A percentile compares a stretch with the other conserved stretches of the same genome.
Evolutionary conservation across 2,329 filamentous ascomycete genomes (phyloP).

Genomic region (Ophiocordyceps camponoti-floridani): DNA sequence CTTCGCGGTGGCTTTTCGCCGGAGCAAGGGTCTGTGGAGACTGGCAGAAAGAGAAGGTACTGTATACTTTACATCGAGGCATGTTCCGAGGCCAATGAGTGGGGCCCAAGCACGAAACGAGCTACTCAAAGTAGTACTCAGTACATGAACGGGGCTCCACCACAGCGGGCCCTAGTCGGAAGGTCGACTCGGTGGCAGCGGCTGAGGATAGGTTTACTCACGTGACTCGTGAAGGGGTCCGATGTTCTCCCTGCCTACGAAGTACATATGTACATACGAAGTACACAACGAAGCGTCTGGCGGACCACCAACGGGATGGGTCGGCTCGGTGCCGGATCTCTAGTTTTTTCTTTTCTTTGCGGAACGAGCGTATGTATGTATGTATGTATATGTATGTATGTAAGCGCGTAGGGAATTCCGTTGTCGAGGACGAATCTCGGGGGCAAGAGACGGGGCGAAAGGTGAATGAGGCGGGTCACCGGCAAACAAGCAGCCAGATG

Average conservation of each 20-base stretch:
- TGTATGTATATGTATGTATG: too few relatives aligned
- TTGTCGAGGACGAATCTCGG: too few relatives aligned
- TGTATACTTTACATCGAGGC: background rate
- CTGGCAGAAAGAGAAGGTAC: constrained; percentile 3
- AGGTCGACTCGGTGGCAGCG: too few relatives aligned
- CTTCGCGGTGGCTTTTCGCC: constrained; percentile 1
- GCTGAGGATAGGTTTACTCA: background rate
- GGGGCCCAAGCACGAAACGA: background rate
- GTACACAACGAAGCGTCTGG: too few relatives aligned
- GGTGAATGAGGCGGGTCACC: background rate
- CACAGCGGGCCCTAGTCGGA: too few relatives aligned
- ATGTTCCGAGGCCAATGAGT: background rate
- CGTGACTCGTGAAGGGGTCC: too few relatives aligned
- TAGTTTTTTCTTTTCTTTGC: background rate
- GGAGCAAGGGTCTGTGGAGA: background rate
- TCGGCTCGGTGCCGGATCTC: background rate
- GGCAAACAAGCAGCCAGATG: background rate
- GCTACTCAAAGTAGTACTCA: background rate
- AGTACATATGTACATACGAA: too few relatives aligned
- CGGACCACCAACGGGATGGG: background rate
- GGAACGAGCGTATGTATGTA: too few relatives aligned
- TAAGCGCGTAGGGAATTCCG: too few relatives aligned
- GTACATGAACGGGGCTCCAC: too few relatives aligned
- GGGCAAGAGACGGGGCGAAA: background rate
- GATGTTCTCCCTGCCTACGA: background rate